These are phyloP conservation scores for Teratosphaeria destructans DNA, from an alignment of 2,329 filamentous ascomycete species.

Conservation along the genomic window DNA sequence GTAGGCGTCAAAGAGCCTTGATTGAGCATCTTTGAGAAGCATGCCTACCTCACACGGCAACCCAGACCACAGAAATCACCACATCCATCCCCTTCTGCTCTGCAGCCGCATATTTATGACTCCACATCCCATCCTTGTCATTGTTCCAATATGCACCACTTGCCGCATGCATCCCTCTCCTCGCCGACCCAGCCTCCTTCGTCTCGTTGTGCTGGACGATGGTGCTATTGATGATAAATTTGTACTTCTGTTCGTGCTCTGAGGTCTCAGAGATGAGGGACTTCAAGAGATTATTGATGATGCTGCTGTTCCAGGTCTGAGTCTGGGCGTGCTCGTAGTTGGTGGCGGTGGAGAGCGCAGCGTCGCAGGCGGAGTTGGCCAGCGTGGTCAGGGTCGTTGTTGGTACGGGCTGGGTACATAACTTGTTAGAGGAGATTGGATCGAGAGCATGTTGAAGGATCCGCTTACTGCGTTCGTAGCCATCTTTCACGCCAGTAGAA, in stretches of 20 bases:
- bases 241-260: slow-evolving; percentile 53
- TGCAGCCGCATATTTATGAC: slow-evolving; percentile 64
- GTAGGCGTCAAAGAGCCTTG: too few species aligned
- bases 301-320: slow-evolving; percentile 77
- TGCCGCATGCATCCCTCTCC: slow-evolving; percentile 82
- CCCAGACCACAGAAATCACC: slow-evolving; percentile 56
- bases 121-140: slow-evolving; percentile 84
- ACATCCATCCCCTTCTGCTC: slow-evolving; percentile 44
- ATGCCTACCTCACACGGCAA: slow-evolving; percentile 44
- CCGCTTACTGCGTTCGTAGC: neutral
- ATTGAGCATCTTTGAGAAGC: neutral
- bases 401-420: slow-evolving; percentile 57
- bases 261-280: slow-evolving; percentile 63
- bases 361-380: slow-evolving; percentile 73
- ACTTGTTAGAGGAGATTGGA: neutral
- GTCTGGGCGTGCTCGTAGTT: slow-evolving; percentile 83
- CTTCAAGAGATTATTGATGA: slow-evolving; percentile 76
- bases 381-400: slow-evolving; percentile 74
- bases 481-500: neutral
- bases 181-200: slow-evolving; percentile 28
- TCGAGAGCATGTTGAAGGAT: neutral
- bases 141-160: slow-evolving; percentile 84
- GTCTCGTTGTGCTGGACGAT: slow-evolving; percentile 72
- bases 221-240: slow-evolving; percentile 95
- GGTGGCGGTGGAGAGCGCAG: slow-evolving; percentile 60